Percentiles rank a stretch among this genome's conserved stretches.
Evolutionary conservation across 2,329 filamentous ascomycete species (phyloP).

Genomic region (Botryotinia convoluta): DNA sequence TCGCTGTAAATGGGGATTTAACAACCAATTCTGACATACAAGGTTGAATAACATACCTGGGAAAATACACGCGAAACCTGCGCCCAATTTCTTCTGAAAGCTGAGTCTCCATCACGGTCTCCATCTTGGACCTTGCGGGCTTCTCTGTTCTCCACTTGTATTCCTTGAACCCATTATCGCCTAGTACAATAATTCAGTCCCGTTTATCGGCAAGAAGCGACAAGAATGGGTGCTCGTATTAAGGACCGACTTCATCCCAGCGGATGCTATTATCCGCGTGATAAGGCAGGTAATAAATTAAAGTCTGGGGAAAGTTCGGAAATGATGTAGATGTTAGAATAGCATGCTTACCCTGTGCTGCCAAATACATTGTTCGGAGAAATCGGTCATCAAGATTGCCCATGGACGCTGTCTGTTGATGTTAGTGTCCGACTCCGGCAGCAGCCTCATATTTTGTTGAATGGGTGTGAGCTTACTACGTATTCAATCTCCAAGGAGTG

Average conservation of each 20-base stretch:
- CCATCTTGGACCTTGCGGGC: constrained; percentile 25
- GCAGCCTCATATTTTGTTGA: not conserved
- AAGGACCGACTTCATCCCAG: not conserved
- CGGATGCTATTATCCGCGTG: not conserved
- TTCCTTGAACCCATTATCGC: constrained; percentile 47
- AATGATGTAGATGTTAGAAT: constrained; percentile 12
- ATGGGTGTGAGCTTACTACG: constrained; percentile 49
- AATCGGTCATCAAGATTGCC: constrained; percentile 71
- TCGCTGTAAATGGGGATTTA: constrained; percentile 30
- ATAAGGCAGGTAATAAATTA: constrained; percentile 11
- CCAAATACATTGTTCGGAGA: constrained; percentile 57
- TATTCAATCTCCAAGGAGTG: constrained; percentile 67
- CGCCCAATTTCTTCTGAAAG: constrained; percentile 40
- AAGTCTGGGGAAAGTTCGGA: constrained; percentile 20
- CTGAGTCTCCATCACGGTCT: constrained; percentile 26
- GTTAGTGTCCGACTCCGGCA: not conserved
- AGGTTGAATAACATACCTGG: constrained; percentile 47
- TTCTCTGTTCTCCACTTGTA: constrained; percentile 41
- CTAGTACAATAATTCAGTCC: constrained; percentile 35
- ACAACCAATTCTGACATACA: not conserved
- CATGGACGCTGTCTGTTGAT: constrained; percentile 68
- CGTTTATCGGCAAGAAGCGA: constrained; percentile 8
- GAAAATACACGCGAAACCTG: constrained; percentile 75
- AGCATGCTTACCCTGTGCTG: constrained; percentile 49
- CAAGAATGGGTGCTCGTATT: constrained; percentile 12